Evolutionary conservation across 805 yeast genomes (phyloP).

Genomic region (Spathaspora passalidarum): DNA sequence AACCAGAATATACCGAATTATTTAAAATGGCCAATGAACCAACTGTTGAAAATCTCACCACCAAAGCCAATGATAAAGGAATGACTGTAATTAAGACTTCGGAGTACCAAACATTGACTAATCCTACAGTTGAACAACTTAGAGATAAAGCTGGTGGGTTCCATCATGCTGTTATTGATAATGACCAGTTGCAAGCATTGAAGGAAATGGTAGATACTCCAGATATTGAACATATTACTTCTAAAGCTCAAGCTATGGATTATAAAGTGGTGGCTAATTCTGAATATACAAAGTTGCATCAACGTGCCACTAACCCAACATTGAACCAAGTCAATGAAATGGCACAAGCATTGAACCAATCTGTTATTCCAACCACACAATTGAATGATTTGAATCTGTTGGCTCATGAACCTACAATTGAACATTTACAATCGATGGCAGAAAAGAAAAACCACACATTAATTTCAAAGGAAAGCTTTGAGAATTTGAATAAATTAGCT

Average conservation of each 20-base stretch:
- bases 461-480: constrained; percentile 9
- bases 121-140: constrained; percentile 25
- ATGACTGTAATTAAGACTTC: constrained; percentile 2
- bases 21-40: constrained; percentile 20
- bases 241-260: constrained; percentile 17
- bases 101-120: constrained; percentile 1
- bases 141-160: constrained; percentile 16
- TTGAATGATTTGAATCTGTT: constrained; percentile 9
- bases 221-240: constrained; percentile 15
- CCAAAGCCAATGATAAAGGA: constrained; percentile 10
- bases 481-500: constrained; percentile 19
- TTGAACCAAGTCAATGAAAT: constrained; percentile 13
- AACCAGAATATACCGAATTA: constrained; percentile 31
- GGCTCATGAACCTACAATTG: constrained; percentile 19
- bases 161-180: constrained; percentile 1
- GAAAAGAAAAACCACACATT: constrained; percentile 8
- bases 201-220: constrained; percentile 22
- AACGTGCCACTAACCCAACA: constrained; percentile 18
- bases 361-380: constrained; percentile 16
- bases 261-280: constrained; percentile 9
- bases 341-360: constrained; percentile 1
- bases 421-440: constrained; percentile 15
- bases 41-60: constrained; percentile 16
- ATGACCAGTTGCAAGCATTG: constrained; percentile 12
- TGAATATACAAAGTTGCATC: constrained; percentile 16